Conservation (phyloP, 2,329 filamentous ascomycete species). For the Aspergillus jensenii region DNA sequence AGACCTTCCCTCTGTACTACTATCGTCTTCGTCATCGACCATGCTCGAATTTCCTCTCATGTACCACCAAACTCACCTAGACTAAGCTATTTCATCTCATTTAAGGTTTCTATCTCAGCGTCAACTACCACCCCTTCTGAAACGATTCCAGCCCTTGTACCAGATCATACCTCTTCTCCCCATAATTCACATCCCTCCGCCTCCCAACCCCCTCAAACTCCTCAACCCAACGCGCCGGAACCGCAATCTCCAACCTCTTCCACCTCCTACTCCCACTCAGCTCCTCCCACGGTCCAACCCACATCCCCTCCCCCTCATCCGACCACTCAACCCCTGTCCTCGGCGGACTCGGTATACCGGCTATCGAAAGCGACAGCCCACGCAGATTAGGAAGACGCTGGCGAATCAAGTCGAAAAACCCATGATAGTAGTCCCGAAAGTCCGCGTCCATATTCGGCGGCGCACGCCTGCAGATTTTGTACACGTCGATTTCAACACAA, state of each 20-base stretch:
- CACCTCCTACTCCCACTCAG: background rate
- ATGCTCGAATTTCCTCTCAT: too few species aligned
- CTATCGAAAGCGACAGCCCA: slow-evolving; percentile 5
- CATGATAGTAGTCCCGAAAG: slow-evolving; percentile 4
- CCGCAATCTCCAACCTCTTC: background rate
- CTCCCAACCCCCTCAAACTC: background rate
- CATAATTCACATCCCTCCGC: background rate
- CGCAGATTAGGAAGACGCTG: background rate
- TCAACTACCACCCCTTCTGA: slow-evolving; percentile 7
- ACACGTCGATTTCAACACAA: slow-evolving; percentile 12
- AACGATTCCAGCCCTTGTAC: slow-evolving; percentile 5
- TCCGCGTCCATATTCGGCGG: background rate
- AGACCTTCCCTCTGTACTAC: too few species aligned
- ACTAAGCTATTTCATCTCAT: too few species aligned
- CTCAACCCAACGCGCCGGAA: background rate
- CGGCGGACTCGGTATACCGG: background rate
- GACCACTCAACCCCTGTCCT: background rate
- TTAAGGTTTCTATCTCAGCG: background rate
- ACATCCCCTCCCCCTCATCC: background rate
- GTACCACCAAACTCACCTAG: too few species aligned
- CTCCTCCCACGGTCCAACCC: background rate
- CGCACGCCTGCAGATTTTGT: background rate
- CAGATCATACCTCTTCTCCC: background rate
- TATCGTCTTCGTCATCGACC: too few species aligned
- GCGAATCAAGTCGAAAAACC: background rate